phyloP scores from a whole-genome alignment of 345 rosid genomes.

The Schrenkiella parvula region DNA sequence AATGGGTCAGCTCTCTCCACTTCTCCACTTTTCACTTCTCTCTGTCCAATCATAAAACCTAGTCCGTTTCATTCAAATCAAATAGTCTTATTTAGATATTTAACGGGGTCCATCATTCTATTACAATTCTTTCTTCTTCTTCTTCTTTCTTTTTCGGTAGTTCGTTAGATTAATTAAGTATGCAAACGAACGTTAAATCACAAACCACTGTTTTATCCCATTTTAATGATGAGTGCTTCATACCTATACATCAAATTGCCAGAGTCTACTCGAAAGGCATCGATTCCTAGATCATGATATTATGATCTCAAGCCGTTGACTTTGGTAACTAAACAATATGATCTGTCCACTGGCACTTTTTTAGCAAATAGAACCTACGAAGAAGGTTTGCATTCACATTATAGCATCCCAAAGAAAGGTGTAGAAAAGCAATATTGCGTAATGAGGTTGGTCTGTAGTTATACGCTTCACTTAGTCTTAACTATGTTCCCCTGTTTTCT shows the following conservation, averaged over 20 bases:
- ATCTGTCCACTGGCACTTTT: background rate
- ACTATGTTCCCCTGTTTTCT: background rate
- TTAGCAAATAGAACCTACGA: background rate
- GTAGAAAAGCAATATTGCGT: background rate
- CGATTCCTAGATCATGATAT: background rate
- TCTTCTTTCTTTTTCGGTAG: background rate
- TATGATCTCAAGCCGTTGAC: background rate
- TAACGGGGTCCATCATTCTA: conserved; percentile 5
- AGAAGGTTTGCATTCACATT: background rate
- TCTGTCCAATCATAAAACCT: conserved; percentile 14
- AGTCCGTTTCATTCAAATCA: background rate
- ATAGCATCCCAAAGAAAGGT: background rate
- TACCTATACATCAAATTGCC: background rate
- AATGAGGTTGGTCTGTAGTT: background rate
- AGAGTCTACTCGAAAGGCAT: background rate
- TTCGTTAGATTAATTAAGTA: background rate
- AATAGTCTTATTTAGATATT: too few species aligned
- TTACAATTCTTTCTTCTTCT: background rate
- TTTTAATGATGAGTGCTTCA: background rate
- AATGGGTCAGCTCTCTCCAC: conserved; percentile 23
- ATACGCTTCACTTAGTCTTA: background rate
- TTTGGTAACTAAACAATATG: background rate
- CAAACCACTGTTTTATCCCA: background rate
- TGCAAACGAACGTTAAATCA: background rate
- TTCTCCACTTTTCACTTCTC: background rate